These are phyloP conservation scores for Chlamydomonas sp. DNA, from an alignment of 139 green algal species.

Conservation along the genomic window DNA sequence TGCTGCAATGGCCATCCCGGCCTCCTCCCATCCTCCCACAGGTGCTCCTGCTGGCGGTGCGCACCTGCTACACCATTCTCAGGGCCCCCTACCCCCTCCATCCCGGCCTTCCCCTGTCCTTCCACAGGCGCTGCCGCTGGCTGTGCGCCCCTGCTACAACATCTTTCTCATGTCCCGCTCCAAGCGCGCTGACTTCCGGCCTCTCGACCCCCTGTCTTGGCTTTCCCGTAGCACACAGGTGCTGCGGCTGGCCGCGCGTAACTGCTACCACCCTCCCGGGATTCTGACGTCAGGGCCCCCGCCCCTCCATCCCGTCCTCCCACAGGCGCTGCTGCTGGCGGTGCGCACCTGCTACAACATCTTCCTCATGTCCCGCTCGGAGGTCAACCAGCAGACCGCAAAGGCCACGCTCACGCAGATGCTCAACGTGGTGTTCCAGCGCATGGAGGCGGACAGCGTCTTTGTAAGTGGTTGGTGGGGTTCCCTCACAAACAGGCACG, in stretches of 20 bases:
- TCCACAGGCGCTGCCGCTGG: conserved; percentile 81
- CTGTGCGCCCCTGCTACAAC: conserved; percentile 96
- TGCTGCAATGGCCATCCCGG: no score
- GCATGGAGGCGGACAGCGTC: conserved; percentile 88
- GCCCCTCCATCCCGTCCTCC: conserved; percentile 65
- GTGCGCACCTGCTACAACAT: conserved; percentile 98
- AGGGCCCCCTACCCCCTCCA: conserved; percentile 54
- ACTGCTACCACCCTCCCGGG: no score
- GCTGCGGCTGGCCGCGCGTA: no score
- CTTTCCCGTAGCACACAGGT: no score
- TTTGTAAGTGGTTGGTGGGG: conserved; percentile 43
- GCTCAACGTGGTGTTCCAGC: conserved; percentile 95
- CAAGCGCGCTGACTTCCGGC: no score
- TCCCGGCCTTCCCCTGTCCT: no score
- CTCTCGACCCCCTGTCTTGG: no score
- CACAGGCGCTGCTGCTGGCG: conserved; percentile 81
- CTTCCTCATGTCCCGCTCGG: conserved; percentile 84
- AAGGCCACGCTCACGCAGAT: conserved; percentile 97
- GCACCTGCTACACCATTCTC: no score
- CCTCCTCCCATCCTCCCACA: conserved; percentile 70
- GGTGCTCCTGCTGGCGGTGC: no score
- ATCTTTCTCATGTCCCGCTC: conserved; percentile 90
- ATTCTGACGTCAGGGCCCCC: no score
- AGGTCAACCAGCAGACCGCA: conserved; percentile 94
- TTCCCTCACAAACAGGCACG: background rate